Percentiles rank a stretch among this genome's conserved stretches.
Evolutionary conservation across 208 protist species (phyloP).

Genomic region (Entamoeba histolytica): DNA sequence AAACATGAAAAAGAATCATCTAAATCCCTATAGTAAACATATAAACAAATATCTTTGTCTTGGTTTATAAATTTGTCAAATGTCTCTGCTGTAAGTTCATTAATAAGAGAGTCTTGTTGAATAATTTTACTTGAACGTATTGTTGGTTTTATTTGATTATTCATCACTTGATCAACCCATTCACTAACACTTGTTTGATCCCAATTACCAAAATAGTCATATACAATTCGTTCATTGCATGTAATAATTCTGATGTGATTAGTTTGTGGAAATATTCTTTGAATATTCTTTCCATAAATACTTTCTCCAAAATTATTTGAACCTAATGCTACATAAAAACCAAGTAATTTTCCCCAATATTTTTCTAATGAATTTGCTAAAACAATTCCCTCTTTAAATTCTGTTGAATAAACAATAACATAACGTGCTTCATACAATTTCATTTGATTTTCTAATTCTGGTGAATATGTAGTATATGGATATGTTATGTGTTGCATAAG

Average conservation of each 20-base stretch:
- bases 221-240: neutral
- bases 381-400: neutral
- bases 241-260: neutral
- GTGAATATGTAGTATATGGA: neutral
- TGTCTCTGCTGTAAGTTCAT: neutral
- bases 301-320: neutral
- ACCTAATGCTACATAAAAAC: neutral
- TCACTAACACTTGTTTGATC: neutral
- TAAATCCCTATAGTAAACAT: neutral
- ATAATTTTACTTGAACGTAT: neutral
- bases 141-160: neutral
- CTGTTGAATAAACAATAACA: neutral
- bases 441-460: neutral
- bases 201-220: neutral
- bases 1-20: too few species aligned
- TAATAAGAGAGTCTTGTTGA: neutral
- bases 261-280: neutral
- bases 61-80: neutral
- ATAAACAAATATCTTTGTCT: neutral
- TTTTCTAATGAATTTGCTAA: neutral
- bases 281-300: neutral
- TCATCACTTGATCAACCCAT: neutral
- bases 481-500: neutral
- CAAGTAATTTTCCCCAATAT: neutral
- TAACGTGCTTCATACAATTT: neutral